Conservation (phyloP, 148 eudicot species). For the Silene uniflora region DNA sequence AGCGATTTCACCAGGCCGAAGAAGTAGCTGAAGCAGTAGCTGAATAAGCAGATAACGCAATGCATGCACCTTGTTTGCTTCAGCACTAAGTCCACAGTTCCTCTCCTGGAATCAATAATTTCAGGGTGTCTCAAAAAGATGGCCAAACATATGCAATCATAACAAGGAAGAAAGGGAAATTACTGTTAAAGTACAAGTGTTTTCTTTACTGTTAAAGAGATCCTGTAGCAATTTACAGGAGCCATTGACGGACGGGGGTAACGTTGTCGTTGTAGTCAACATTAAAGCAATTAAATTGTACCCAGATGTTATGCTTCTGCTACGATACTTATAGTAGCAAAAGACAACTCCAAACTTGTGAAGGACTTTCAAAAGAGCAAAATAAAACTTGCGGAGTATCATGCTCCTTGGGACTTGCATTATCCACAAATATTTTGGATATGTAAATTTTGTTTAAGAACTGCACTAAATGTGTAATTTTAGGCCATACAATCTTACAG, state of each 20-base stretch:
- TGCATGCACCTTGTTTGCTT: slow-evolving; percentile 76
- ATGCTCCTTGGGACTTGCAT: no score
- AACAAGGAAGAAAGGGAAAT: neutral
- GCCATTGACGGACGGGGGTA: no score
- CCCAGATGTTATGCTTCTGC: neutral
- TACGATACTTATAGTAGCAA: no score
- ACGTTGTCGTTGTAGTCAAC: neutral
- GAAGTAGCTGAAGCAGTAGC: slow-evolving; percentile 73
- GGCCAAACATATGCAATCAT: neutral
- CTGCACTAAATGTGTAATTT: no score
- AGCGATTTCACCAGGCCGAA: slow-evolving; percentile 72
- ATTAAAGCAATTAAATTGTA: neutral
- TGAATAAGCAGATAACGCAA: slow-evolving; percentile 93
- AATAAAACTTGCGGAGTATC: no score
- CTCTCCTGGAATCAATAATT: slow-evolving; percentile 51
- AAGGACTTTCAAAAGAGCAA: no score
- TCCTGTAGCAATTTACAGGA: no score
- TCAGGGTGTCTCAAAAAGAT: neutral
- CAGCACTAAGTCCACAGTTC: slow-evolving; percentile 57
- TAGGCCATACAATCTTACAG: neutral
- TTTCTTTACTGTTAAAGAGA: neutral
- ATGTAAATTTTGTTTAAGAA: no score
- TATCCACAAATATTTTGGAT: neutral
- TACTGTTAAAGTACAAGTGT: neutral
- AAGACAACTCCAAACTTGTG: no score